Percentiles rank a stretch among this genome's conserved stretches.
These are phyloP conservation scores for Rubia peregrina DNA, from an alignment of 305 asterid genomes.

Conservation along the genomic window DNA sequence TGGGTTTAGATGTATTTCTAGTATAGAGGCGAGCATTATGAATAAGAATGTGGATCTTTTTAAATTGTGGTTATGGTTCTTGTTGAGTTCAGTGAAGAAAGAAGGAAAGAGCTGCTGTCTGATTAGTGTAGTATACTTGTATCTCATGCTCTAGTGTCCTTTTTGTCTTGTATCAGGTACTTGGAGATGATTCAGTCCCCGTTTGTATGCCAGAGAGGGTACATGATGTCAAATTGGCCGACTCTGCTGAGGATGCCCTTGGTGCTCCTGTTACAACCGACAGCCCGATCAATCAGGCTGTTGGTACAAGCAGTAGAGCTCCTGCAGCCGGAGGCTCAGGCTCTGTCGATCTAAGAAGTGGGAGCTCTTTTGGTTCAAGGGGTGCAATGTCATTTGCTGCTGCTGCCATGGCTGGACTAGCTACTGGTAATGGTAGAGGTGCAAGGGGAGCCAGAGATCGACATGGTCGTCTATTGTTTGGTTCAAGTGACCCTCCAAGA, in stretches of 20 bases:
- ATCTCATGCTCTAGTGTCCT: constrained; percentile 3
- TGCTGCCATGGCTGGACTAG: constrained; percentile 98
- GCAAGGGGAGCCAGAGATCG: constrained; percentile 73
- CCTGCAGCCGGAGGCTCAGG: constrained; percentile 40
- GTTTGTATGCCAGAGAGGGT: constrained; percentile 75
- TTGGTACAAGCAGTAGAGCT: constrained; percentile 81
- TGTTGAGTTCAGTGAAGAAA: not conserved
- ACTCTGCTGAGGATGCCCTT: constrained; percentile 53
- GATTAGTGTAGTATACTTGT: not conserved
- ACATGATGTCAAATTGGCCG: constrained; percentile 86
- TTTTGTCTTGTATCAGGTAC: constrained; percentile 40
- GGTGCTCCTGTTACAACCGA: constrained; percentile 42
- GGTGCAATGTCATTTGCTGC: constrained; percentile 99
- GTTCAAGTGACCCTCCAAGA: constrained; percentile 56
- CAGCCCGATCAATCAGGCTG: constrained; percentile 48
- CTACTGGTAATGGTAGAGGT: constrained; percentile 76
- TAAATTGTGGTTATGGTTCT: not conserved
- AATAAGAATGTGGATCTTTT: not conserved
- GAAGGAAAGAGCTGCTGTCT: not conserved
- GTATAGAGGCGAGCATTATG: not conserved
- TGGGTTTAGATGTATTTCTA: not conserved
- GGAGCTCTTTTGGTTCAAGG: constrained; percentile 76
- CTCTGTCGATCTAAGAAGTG: constrained; percentile 64
- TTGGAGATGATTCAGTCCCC: constrained; percentile 69
- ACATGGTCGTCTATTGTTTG: constrained; percentile 49